Evolutionary conservation across 768 basidiomycete species (phyloP), one percentile per base, ranked within the genome.

Genomic region (Pulveroboletus sp.): DNA sequence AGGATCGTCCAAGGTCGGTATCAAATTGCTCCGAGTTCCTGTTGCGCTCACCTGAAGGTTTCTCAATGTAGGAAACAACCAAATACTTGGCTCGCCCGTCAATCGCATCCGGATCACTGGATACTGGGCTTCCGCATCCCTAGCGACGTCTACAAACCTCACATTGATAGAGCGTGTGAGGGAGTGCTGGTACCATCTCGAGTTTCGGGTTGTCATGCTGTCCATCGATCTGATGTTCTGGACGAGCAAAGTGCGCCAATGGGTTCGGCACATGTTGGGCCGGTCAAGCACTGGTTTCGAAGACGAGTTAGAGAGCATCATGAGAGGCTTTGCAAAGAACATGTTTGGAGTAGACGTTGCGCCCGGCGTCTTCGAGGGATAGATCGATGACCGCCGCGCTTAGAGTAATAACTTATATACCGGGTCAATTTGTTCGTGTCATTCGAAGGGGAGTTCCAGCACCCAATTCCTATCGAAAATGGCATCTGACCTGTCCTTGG

Each of bases 41-140:
- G 21, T 9, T 26, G 5, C 9, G 8, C 24, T 46, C 37, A 30
- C 11, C 33, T 41, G 7, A 33, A 4, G 30, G 49, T 18, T 8
- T 30, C 54, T 9, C 12, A 6, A 32, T 2, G 0, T 12, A 84
- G 77, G 85, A 15, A 91, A 91, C 66, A 92, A 92, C 58, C 88
- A 93, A 66, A 71, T 78, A 2, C 80, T 94, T 33, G 87, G 89
- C 12, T 88, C 88, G 3, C 92, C 92, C 0, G 87, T 92, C 0
- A 93, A 94, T 62, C 81, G 92, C 17, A 85, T 96, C 70, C 93
- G 91, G 66, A 87, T 94, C 47, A 90, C 87, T 0, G 92, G 88
- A 0, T 80, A 79, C 63, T 90, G 83, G 80, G 93, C 90, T 26
- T 84, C 89, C 5, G 74, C 76, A 21, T 85, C 86, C 5, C 74